Evolutionary conservation across 2,329 filamentous ascomycete genomes (phyloP).

Genomic region (Dothideomycetes sp.): DNA sequence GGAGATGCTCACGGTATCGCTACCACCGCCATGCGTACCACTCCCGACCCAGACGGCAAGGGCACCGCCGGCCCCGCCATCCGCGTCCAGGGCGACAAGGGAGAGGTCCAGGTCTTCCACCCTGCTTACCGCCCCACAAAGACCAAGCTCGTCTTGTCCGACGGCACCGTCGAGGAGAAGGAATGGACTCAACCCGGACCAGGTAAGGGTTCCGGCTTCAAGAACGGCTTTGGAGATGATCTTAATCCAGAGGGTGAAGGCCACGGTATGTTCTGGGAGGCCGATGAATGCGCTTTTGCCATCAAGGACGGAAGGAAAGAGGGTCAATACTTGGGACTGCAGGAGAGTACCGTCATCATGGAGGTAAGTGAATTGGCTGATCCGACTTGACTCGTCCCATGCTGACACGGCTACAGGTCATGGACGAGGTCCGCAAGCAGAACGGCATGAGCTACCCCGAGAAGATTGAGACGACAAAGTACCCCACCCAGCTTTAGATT

Average conservation of each 20-base stretch:
- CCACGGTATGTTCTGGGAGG: constrained; percentile 85
- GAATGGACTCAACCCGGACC: constrained; percentile 38
- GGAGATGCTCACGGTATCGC: constrained; percentile 58
- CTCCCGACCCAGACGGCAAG: constrained; percentile 52
- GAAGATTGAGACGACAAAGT: constrained; percentile 54
- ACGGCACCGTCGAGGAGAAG: constrained; percentile 41
- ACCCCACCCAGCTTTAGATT: constrained; percentile 35
- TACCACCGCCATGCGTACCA: constrained; percentile 52
- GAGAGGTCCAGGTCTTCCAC: constrained; percentile 72
- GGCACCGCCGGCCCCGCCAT: constrained; percentile 56
- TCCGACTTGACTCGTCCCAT: too few relatives aligned
- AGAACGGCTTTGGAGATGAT: constrained; percentile 37
- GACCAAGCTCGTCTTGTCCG: constrained; percentile 29
- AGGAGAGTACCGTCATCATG: constrained; percentile 80
- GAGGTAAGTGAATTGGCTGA: constrained; percentile 40
- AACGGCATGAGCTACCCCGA: constrained; percentile 54
- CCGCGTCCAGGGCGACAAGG: constrained; percentile 69
- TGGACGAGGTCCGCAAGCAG: constrained; percentile 60
- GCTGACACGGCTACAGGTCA: constrained; percentile 23
- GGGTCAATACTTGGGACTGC: constrained; percentile 59
- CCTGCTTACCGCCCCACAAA: constrained; percentile 58
- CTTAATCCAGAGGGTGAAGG: constrained; percentile 49
- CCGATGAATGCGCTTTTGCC: constrained; percentile 67
- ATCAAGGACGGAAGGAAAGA: constrained; percentile 69
- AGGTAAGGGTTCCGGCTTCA: constrained; percentile 38